Evolutionary conservation across 805 yeast genomes (phyloP).

Genomic region (Wickerhamomyces hampshirensis): DNA sequence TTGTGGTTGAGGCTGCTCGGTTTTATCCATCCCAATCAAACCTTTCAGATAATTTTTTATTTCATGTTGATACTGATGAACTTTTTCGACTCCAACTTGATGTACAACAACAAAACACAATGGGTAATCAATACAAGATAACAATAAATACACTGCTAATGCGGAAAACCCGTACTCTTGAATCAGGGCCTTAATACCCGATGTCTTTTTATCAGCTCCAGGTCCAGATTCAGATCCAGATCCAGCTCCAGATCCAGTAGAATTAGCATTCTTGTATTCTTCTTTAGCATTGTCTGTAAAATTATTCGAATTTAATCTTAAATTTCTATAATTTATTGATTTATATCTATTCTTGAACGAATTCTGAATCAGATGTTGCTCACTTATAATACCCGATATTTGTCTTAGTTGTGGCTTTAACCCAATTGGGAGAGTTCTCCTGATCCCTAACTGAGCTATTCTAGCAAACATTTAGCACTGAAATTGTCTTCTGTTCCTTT

Average conservation of each 20-base stretch:
- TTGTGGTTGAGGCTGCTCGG: conserved; percentile 19
- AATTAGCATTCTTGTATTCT: not conserved
- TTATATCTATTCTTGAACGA: too few relatives aligned
- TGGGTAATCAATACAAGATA: conserved; percentile 79
- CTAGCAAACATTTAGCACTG: not conserved
- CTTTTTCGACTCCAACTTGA: conserved; percentile 78
- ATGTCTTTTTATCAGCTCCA: conserved; percentile 16
- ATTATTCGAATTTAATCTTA: too few relatives aligned
- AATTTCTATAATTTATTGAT: too few relatives aligned
- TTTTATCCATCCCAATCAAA: conserved; percentile 50
- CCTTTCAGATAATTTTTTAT: conserved; percentile 39
- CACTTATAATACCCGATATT: not conserved
- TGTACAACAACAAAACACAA: conserved; percentile 80
- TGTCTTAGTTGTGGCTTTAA: not conserved
- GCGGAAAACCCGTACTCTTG: conserved; percentile 92
- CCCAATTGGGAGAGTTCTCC: not conserved
- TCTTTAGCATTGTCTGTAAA: not conserved
- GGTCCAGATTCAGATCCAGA: not conserved
- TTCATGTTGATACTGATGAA: conserved; percentile 59
- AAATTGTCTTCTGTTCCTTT: too few relatives aligned
- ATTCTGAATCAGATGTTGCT: too few relatives aligned
- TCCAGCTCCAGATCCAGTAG: not conserved
- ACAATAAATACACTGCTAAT: conserved; percentile 71
- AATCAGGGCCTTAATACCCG: conserved; percentile 53
- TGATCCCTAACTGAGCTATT: not conserved